Evolutionary conservation across 2,329 filamentous ascomycete genomes (phyloP).

Genomic region (Fusarium protoensiforme): DNA sequence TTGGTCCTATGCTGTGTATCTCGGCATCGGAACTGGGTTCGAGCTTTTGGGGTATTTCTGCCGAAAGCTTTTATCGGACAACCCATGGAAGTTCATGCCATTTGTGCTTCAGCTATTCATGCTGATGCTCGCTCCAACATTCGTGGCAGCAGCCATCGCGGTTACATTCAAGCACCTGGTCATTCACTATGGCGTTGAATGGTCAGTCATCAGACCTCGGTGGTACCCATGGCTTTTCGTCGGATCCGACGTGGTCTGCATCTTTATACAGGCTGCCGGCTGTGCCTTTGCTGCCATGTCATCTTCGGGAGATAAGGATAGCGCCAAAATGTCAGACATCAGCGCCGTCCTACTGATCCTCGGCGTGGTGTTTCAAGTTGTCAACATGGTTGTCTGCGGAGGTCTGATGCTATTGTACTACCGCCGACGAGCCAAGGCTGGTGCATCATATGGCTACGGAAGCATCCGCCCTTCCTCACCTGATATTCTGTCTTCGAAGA

Average conservation of each 20-base stretch:
- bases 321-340: background rate
- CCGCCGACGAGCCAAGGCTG: background rate
- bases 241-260: background rate
- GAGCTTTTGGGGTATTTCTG: background rate
- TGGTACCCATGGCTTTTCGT: slow-evolving; percentile 2
- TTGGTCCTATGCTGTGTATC: background rate
- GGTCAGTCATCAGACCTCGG: background rate
- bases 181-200: background rate
- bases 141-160: background rate
- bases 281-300: background rate
- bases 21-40: background rate
- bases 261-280: background rate
- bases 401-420: background rate
- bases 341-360: background rate
- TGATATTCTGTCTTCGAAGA: background rate
- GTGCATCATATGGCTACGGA: background rate
- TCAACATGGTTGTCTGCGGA: background rate
- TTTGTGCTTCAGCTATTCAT: background rate
- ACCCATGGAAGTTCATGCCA: background rate
- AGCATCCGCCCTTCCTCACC: background rate
- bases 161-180: background rate
- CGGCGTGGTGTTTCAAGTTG: background rate
- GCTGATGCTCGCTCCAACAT: background rate
- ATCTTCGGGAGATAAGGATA: background rate
- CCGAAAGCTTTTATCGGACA: background rate